These are phyloP conservation scores for Amphibolis antarctica DNA, from an alignment of 106 monocot genomes.

Conservation along the genomic window DNA sequence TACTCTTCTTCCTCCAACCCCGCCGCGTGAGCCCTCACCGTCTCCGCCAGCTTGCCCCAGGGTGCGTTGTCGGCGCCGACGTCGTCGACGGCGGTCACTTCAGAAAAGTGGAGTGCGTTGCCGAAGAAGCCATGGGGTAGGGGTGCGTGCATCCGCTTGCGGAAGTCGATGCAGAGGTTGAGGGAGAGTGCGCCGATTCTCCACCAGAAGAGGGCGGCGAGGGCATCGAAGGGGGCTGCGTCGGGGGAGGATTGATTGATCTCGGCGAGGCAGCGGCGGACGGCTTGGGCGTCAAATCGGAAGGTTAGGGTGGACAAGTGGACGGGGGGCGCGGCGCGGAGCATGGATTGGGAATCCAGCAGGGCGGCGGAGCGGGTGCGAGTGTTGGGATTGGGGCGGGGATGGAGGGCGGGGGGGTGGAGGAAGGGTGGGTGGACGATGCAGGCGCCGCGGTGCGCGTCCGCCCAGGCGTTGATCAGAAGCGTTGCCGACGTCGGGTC, in stretches of 20 bases:
- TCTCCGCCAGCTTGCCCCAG: constrained; percentile 14
- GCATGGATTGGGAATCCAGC: constrained; percentile 34
- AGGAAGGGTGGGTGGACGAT: constrained; percentile 73
- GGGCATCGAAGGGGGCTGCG: constrained; percentile 53
- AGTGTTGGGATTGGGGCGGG: constrained; percentile 30
- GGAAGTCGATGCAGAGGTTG: constrained; percentile 47
- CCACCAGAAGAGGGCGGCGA: constrained; percentile 66
- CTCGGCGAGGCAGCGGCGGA: constrained; percentile 19
- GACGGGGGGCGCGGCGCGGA: background rate
- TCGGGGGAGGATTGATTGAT: constrained; percentile 6
- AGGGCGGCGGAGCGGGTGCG: constrained; percentile 18
- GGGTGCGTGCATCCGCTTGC: constrained; percentile 70
- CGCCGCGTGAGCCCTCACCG: constrained; percentile 33
- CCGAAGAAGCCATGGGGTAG: constrained; percentile 81
- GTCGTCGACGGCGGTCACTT: constrained; percentile 24
- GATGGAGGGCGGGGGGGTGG: constrained; percentile 55
- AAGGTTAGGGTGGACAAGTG: constrained; percentile 49
- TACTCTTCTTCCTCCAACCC: constrained; percentile 28
- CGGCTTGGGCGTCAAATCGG: constrained; percentile 34
- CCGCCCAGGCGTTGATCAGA: constrained; percentile 55
- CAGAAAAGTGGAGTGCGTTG: constrained; percentile 64
- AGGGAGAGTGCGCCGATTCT: constrained; percentile 13
- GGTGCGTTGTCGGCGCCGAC: background rate
- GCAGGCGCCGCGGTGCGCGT: constrained; percentile 57
- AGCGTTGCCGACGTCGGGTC: constrained; percentile 55